Evolutionary conservation across 192 early-diverging fungal species (phyloP).

Genomic region (Backusella tuberculispora): DNA sequence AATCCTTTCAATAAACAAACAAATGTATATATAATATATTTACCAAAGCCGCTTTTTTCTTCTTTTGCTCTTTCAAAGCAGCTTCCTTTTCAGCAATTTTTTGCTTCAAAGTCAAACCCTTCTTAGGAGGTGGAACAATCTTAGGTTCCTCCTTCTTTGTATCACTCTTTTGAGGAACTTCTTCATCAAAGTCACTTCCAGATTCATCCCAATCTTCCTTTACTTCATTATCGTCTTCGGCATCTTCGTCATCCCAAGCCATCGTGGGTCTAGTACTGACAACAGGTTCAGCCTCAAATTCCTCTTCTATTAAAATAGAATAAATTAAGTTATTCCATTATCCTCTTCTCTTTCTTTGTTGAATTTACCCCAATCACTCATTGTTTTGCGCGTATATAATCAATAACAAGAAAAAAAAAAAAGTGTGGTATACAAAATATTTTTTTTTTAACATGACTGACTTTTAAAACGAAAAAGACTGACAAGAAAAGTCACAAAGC

Average conservation of each 20-base stretch:
- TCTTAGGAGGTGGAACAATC: constrained; percentile 45
- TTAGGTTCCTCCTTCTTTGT: constrained; percentile 48
- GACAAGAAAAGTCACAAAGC: background rate
- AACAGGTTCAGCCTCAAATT: constrained; percentile 43
- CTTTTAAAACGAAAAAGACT: background rate
- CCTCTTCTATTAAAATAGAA: background rate
- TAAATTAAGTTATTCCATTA: background rate
- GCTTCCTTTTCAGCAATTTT: constrained; percentile 64
- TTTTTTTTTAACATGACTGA: background rate
- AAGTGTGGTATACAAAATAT: background rate
- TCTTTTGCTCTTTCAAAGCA: constrained; percentile 45
- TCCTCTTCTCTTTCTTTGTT: background rate
- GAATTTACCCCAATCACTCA: constrained; percentile 35
- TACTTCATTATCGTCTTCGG: constrained; percentile 56
- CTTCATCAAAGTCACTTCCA: background rate
- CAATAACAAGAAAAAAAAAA: background rate
- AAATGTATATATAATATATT: background rate
- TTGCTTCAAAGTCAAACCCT: constrained; percentile 52
- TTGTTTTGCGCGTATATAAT: constrained; percentile 18
- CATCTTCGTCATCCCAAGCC: constrained; percentile 68
- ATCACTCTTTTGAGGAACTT: background rate
- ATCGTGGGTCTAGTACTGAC: constrained; percentile 44
- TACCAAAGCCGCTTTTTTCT: constrained; percentile 31
- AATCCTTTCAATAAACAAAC: background rate
- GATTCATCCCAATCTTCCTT: constrained; percentile 57